A percentile compares a stretch with the other conserved stretches of the same genome.
phyloP scores from a whole-genome alignment of 345 rosid species.

The Draba incana region DNA sequence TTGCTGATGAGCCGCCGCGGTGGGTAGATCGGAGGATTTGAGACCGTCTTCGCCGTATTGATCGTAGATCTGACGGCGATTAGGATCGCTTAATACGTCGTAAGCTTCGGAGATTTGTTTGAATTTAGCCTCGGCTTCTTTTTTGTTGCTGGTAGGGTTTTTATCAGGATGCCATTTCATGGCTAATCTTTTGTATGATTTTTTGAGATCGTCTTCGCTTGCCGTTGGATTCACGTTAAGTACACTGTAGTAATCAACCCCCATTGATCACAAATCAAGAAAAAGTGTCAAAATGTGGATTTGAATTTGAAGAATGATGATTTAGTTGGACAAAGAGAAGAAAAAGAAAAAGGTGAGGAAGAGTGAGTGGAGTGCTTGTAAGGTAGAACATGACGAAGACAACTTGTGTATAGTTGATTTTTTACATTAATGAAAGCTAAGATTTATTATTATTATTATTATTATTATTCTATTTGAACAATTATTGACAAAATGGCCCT shows the following conservation, averaged over 20 bases:
- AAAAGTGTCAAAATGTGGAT: too few species aligned
- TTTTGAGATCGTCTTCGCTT: constrained; percentile 75
- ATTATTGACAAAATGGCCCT: too few species aligned
- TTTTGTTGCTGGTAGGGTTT: constrained; percentile 66
- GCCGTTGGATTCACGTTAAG: constrained; percentile 67
- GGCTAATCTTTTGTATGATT: constrained; percentile 72
- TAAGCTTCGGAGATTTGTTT: constrained; percentile 88
- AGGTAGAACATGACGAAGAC: constrained; percentile 25
- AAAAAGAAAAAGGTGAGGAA: background rate
- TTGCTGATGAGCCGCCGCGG: constrained; percentile 39
- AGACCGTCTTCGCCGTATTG: constrained; percentile 77
- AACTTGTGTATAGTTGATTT: too few species aligned
- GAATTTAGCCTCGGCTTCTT: constrained; percentile 85
- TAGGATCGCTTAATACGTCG: constrained; percentile 80
- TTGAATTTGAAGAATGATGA: background rate
- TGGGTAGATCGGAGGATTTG: constrained; percentile 50
- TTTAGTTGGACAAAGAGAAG: background rate
- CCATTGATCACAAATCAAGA: constrained; percentile 48
- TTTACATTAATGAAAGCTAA: too few species aligned
- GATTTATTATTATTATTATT: too few species aligned
- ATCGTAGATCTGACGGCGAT: constrained; percentile 87
- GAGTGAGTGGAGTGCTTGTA: constrained; percentile 33
- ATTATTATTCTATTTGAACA: too few species aligned
- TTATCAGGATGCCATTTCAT: constrained; percentile 97
- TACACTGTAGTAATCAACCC: constrained; percentile 85